A percentile compares a stretch with the other conserved stretches of the same genome.
Conservation (phyloP, 1,139 yeast species). For the Saccharomyces hybrid region DNA sequence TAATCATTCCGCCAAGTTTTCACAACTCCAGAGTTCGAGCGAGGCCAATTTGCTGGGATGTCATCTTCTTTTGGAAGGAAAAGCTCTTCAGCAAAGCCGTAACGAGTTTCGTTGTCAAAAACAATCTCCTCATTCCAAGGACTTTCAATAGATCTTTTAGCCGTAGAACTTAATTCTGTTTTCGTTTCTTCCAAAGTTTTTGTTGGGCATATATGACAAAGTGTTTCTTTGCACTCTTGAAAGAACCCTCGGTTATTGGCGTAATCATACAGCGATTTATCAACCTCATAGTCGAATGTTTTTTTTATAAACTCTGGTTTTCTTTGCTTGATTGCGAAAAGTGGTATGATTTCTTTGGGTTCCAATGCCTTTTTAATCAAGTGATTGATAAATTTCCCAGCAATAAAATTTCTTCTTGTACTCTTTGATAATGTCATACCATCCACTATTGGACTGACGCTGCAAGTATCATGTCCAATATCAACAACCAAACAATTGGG, state of each 20-base stretch:
- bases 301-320: conserved; percentile 25
- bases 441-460: conserved; percentile 90
- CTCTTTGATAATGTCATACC: conserved; percentile 78
- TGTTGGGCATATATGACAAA: conserved; percentile 38
- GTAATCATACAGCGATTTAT: conserved; percentile 20
- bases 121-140: conserved; percentile 60
- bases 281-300: conserved; percentile 32
- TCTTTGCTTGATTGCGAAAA: conserved; percentile 28
- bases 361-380: conserved; percentile 20
- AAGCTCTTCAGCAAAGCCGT: conserved; percentile 61
- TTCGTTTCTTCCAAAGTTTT: conserved; percentile 19
- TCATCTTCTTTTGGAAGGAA: conserved; percentile 48
- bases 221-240: conserved; percentile 60
- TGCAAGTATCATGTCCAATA: conserved; percentile 75
- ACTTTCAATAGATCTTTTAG: conserved; percentile 60
- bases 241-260: conserved; percentile 34
- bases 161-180: conserved; percentile 17
- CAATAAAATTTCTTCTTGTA: conserved; percentile 58
- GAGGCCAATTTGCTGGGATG: conserved; percentile 35
- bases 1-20: conserved; percentile 46
- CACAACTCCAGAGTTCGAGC: conserved; percentile 27
- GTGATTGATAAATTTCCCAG: conserved; percentile 47
- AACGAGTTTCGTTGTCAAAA: conserved; percentile 53
- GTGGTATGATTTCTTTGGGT: conserved; percentile 28
- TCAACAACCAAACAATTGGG: conserved; percentile 92